phyloP scores from a whole-genome alignment of 257 asterid genomes.

The Verbascum thapsus region DNA sequence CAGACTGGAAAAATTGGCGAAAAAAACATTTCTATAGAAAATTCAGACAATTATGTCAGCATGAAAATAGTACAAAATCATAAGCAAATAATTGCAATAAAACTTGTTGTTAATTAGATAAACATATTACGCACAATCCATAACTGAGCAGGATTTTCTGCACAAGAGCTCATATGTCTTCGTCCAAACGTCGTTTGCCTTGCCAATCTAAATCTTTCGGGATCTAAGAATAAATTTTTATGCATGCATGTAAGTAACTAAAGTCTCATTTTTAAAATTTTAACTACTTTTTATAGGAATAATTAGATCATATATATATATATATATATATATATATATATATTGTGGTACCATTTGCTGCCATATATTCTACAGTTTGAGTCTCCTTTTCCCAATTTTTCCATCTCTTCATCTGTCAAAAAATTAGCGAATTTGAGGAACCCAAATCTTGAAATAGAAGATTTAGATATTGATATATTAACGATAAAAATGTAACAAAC shows the following conservation, averaged over 20 bases:
- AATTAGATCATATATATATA: not conserved
- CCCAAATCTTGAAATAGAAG: not conserved
- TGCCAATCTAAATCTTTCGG: slow-evolving; percentile 63
- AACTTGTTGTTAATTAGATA: not conserved
- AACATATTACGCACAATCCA: slow-evolving; percentile 57
- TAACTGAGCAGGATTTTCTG: slow-evolving; percentile 33
- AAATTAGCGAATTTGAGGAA: not conserved
- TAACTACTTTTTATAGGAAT: not conserved
- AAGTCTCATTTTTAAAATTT: not conserved
- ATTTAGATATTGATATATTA: not conserved
- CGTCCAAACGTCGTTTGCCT: slow-evolving; percentile 75
- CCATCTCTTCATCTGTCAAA: slow-evolving; percentile 71
- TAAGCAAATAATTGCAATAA: too few relatives aligned
- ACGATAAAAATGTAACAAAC: not conserved
- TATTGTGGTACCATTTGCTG: slow-evolving; percentile 61
- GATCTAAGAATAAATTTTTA: slow-evolving; percentile 42
- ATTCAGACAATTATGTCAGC: not conserved
- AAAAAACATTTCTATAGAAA: slow-evolving; percentile 63
- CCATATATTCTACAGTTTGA: slow-evolving; percentile 62
- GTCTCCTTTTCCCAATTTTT: slow-evolving; percentile 81
- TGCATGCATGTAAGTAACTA: not conserved
- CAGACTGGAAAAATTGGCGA: slow-evolving; percentile 74
- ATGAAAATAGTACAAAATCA: too few relatives aligned
- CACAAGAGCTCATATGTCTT: slow-evolving; percentile 49
- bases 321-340: too few relatives aligned